Percentiles rank a stretch among this genome's conserved stretches.
Conservation (phyloP, 768 basidiomycete species). For the Russula vinacea region DNA sequence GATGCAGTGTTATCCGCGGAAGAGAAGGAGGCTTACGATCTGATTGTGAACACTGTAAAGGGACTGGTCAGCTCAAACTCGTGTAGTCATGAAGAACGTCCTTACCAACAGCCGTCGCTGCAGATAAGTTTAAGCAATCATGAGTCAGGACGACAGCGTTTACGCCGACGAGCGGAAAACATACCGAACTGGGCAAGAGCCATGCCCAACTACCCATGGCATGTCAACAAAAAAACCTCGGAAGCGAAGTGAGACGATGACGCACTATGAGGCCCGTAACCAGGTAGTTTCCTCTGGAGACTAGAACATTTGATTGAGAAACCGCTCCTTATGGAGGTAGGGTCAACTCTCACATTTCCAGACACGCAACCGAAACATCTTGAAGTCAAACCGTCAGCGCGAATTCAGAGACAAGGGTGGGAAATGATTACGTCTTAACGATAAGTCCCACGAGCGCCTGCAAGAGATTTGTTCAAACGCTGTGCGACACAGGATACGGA, state of each 20-base stretch:
- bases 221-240: slow-evolving; percentile 5
- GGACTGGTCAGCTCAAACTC: neutral
- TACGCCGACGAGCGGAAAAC: neutral
- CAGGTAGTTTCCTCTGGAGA: slow-evolving; percentile 24
- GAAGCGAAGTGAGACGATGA: neutral
- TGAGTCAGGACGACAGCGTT: slow-evolving; percentile 1
- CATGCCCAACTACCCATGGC: slow-evolving; percentile 22
- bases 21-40: slow-evolving; percentile 39
- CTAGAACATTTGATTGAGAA: slow-evolving; percentile 12
- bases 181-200: slow-evolving; percentile 26
- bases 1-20: neutral
- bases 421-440: slow-evolving; percentile 24
- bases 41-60: slow-evolving; percentile 42
- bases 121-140: neutral
- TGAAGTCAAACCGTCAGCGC: neutral
- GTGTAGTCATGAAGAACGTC: neutral
- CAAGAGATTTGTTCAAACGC: neutral
- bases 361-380: slow-evolving; percentile 30
- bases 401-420: neutral
- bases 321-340: neutral
- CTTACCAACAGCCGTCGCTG: slow-evolving; percentile 20
- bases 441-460: slow-evolving; percentile 23
- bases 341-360: slow-evolving; percentile 27
- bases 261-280: slow-evolving; percentile 28
- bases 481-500: neutral